These are phyloP conservation scores for Russula brevipes DNA, from an alignment of 768 basidiomycete genomes.

Conservation along the genomic window DNA sequence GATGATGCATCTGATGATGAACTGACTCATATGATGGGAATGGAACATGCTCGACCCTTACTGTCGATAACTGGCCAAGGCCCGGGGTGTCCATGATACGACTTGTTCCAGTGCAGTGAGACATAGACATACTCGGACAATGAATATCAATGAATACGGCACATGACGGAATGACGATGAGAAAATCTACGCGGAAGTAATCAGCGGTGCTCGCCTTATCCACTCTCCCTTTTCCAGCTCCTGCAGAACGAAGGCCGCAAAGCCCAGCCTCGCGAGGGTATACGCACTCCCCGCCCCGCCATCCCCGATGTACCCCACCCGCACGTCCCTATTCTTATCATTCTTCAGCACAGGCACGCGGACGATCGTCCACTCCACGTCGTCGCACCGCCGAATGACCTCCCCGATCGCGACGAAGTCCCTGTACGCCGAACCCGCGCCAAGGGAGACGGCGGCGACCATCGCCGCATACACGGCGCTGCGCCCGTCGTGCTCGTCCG, in stretches of 20 bases:
- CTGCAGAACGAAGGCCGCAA: conserved; percentile 53
- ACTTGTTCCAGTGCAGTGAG: too few relatives aligned
- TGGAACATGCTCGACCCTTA: too few relatives aligned
- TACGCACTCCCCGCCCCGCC: conserved; percentile 39
- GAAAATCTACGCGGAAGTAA: conserved; percentile 31
- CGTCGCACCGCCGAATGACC: conserved; percentile 44
- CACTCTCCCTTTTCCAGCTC: conserved; percentile 57
- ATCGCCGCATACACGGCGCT: conserved; percentile 43
- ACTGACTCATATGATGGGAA: too few relatives aligned
- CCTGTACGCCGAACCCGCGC: conserved; percentile 55
- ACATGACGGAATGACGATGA: background rate
- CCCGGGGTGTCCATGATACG: too few relatives aligned
- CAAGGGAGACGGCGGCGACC: conserved; percentile 35
- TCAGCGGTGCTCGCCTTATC: conserved; percentile 44
- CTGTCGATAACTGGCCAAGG: too few relatives aligned
- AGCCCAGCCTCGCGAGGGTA: conserved; percentile 51
- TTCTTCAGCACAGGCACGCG: conserved; percentile 62
- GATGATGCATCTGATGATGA: too few relatives aligned
- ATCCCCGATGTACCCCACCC: conserved; percentile 67
- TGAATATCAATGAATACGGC: too few relatives aligned
- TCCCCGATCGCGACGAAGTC: conserved; percentile 65
- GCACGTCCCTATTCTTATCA: conserved; percentile 39
- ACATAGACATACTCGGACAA: too few relatives aligned
- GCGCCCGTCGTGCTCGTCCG: conserved; percentile 54
- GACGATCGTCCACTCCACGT: conserved; percentile 64